A percentile compares a stretch with the other conserved stretches of the same genome.
Evolutionary conservation across 140 eudicot species (phyloP).

Genomic region (Oenanthe javanica): DNA sequence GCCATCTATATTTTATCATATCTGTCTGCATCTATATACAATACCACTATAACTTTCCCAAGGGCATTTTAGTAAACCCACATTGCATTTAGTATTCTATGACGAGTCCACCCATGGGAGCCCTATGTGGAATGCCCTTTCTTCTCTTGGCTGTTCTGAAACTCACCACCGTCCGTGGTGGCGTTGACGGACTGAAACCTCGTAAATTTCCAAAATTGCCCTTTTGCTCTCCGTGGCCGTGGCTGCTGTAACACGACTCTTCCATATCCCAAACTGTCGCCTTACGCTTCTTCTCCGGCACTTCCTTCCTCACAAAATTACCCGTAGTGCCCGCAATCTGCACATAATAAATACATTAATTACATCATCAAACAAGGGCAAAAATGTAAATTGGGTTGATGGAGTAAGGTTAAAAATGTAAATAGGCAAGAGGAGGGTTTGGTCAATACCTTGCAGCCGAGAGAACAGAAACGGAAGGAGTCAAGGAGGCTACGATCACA

Average conservation of each 20-base stretch:
- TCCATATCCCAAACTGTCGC: slow-evolving; percentile 37
- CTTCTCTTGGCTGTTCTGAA: slow-evolving; percentile 46
- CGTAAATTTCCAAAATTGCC: slow-evolving; percentile 2
- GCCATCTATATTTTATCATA: neutral
- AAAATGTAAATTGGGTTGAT: neutral
- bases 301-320: slow-evolving; percentile 23
- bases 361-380: neutral
- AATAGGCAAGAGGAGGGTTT: neutral
- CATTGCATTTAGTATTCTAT: slow-evolving; percentile 30
- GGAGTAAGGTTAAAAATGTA: neutral
- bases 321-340: slow-evolving; percentile 76
- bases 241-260: slow-evolving; percentile 24
- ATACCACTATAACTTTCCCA: neutral
- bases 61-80: slow-evolving; percentile 6
- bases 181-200: slow-evolving; percentile 65
- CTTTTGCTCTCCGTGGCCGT: slow-evolving; percentile 12
- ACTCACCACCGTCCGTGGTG: slow-evolving; percentile 32
- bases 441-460: slow-evolving; percentile 64
- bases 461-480: slow-evolving; percentile 80
- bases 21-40: slow-evolving; percentile 12
- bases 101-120: slow-evolving; percentile 57
- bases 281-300: slow-evolving; percentile 8
- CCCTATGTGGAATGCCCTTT: slow-evolving; percentile 68
- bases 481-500: slow-evolving; percentile 81
- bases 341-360: neutral